Conservation (phyloP, 148 eudicot species). For the Rhododendron ferrugineum region DNA sequence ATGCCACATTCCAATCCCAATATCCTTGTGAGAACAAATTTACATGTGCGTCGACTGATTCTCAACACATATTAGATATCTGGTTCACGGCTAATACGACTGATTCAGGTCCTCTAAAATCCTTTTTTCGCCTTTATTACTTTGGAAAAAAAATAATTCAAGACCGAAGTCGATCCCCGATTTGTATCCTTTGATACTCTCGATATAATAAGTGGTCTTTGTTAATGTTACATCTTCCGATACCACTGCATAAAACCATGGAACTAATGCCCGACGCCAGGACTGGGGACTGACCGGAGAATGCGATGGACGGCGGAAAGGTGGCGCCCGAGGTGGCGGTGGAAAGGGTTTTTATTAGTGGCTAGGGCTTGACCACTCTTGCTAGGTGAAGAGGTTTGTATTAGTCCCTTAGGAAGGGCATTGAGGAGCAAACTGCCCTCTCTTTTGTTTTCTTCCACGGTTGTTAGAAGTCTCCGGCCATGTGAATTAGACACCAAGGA, state of each 20-base stretch:
- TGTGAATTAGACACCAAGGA: constrained; percentile 13
- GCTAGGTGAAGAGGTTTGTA: constrained; percentile 23
- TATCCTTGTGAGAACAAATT: neutral
- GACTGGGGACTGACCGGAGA: constrained; percentile 48
- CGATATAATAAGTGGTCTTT: neutral
- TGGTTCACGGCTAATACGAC: neutral
- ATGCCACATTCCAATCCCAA: neutral
- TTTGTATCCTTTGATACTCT: neutral
- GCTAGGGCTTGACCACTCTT: constrained; percentile 23
- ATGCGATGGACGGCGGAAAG: constrained; percentile 25
- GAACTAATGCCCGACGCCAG: constrained; percentile 41
- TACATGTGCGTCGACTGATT: neutral
- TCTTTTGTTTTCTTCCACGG: neutral
- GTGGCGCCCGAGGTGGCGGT: constrained; percentile 15
- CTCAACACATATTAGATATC: neutral
- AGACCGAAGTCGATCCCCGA: neutral
- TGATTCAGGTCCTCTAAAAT: neutral
- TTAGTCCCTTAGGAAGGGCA: constrained; percentile 33
- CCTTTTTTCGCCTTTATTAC: neutral
- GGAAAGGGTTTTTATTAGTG: constrained; percentile 18
- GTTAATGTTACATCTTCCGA: neutral
- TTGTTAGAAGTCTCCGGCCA: constrained; percentile 13
- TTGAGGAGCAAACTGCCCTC: constrained; percentile 8
- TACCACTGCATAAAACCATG: neutral
- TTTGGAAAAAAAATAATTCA: neutral